These are phyloP conservation scores for Lachancea sp. DNA, from an alignment of 805 yeast species.

Conservation along the genomic window DNA sequence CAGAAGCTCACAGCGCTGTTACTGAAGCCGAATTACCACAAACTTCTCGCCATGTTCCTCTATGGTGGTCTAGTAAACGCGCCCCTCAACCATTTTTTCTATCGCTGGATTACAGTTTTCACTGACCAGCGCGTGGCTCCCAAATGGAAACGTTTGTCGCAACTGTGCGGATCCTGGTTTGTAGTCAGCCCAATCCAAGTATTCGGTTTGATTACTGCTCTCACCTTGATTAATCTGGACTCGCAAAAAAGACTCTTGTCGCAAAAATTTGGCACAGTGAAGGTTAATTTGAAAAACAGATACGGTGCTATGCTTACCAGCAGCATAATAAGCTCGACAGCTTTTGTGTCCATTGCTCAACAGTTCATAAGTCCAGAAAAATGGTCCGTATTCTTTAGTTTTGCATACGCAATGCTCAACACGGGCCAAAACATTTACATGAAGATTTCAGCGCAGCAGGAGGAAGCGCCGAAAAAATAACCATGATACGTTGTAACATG, in stretches of 20 bases:
- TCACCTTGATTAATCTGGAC: conserved; percentile 16
- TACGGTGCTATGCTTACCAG: conserved; percentile 17
- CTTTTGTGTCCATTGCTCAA: conserved; percentile 21
- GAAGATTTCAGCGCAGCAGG: conserved; percentile 8
- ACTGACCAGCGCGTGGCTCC: conserved; percentile 11
- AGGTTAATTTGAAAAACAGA: conserved; percentile 3
- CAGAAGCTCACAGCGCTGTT: conserved; percentile 5
- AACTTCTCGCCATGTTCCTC: conserved; percentile 16
- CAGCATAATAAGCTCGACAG: conserved; percentile 18
- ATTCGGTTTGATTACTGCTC: conserved; percentile 14
- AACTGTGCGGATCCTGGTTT: conserved; percentile 17
- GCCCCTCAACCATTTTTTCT: conserved; percentile 22
- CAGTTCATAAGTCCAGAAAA: conserved; percentile 18
- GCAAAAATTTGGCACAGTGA: conserved; percentile 6
- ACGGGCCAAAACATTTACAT: conserved; percentile 23
- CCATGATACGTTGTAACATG: background rate
- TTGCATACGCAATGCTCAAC: conserved; percentile 20
- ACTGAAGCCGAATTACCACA: conserved; percentile 10
- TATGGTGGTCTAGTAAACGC: conserved; percentile 23
- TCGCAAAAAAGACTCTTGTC: background rate
- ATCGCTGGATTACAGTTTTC: conserved; percentile 15
- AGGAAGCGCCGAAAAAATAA: background rate
- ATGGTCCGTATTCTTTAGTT: conserved; percentile 24
- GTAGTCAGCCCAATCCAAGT: conserved; percentile 22
- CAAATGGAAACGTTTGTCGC: conserved; percentile 15